Evolutionary conservation across 371 early-diverging fungal genomes (phyloP).

Genomic region (Parasitella parasitica): DNA sequence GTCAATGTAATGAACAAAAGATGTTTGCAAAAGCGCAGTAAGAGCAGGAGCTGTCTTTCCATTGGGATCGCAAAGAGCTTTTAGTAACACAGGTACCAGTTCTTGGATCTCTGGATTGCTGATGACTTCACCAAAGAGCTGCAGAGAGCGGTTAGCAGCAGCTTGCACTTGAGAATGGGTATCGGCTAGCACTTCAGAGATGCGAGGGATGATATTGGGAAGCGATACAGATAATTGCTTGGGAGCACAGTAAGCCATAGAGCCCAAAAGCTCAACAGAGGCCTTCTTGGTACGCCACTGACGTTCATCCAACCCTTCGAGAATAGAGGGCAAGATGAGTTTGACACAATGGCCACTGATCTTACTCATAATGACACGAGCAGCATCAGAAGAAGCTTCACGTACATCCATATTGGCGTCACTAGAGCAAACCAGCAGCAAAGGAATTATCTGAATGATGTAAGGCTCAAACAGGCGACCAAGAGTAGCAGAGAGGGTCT

Average conservation of each 20-base stretch:
- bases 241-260: conserved; percentile 97
- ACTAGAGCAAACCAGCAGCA: conserved; percentile 85
- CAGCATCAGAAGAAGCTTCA: conserved; percentile 88
- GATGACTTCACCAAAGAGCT: conserved; percentile 91
- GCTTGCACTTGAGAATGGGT: conserved; percentile 91
- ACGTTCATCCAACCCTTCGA: conserved; percentile 84
- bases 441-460: conserved; percentile 89
- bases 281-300: conserved; percentile 97
- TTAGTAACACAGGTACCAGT: conserved; percentile 84
- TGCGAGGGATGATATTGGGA: conserved; percentile 90
- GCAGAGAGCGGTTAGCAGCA: conserved; percentile 85
- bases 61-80: conserved; percentile 90
- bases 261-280: conserved; percentile 91
- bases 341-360: conserved; percentile 96
- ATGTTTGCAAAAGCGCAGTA: conserved; percentile 83
- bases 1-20: conserved; percentile 98
- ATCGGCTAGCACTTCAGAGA: conserved; percentile 90
- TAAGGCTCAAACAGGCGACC: conserved; percentile 98
- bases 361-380: conserved; percentile 95
- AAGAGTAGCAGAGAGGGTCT: conserved; percentile 80
- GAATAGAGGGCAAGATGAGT: conserved; percentile 87
- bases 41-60: conserved; percentile 81
- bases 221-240: conserved; percentile 89
- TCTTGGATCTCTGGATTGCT: conserved; percentile 95
- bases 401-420: conserved; percentile 88